These are phyloP conservation scores for Aspergillus haitiensis DNA, from an alignment of 495 filamentous ascomycete genomes.

Conservation along the genomic window DNA sequence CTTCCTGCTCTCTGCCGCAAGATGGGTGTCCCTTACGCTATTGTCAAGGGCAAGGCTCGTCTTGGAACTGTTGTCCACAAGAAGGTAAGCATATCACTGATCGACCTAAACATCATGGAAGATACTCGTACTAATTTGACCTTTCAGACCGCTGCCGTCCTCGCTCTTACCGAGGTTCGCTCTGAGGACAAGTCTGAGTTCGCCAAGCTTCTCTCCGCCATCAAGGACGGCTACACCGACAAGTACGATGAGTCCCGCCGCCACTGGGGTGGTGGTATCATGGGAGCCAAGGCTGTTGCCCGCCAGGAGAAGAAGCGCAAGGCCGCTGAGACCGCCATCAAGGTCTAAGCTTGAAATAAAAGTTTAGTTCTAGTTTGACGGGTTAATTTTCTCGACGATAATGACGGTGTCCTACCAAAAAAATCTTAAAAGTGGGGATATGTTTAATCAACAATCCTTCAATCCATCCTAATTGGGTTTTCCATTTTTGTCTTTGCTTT, in stretches of 20 bases:
- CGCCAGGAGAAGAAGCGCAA: conserved; percentile 95
- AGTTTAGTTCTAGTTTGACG: conserved; percentile 15
- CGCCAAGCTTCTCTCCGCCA: conserved; percentile 88
- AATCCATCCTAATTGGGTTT: conserved; percentile 28
- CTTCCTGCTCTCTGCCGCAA: conserved; percentile 98
- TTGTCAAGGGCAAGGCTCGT: conserved; percentile 99
- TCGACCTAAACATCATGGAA: not conserved
- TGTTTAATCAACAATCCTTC: conserved; percentile 21
- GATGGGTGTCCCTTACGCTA: conserved; percentile 99
- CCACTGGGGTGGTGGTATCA: conserved; percentile 99
- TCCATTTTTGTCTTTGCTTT: conserved; percentile 15
- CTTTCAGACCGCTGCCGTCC: conserved; percentile 83
- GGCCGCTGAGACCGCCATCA: conserved; percentile 87
- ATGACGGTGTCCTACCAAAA: conserved; percentile 25
- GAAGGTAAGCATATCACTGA: conserved; percentile 63
- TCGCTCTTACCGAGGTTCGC: conserved; percentile 94
- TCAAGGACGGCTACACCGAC: conserved; percentile 98
- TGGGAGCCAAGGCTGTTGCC: conserved; percentile 95
- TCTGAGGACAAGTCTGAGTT: conserved; percentile 97
- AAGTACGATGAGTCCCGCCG: conserved; percentile 91
- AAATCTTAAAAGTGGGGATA: conserved; percentile 27
- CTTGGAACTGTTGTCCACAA: conserved; percentile 99
- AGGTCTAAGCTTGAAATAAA: conserved; percentile 68
- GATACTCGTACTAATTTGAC: conserved; percentile 1
- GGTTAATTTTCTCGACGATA: conserved; percentile 17